A percentile compares a stretch with the other conserved stretches of the same genome.
phyloP scores from a whole-genome alignment of 768 basidiomycete species.

The Neoboletus magnificus region DNA sequence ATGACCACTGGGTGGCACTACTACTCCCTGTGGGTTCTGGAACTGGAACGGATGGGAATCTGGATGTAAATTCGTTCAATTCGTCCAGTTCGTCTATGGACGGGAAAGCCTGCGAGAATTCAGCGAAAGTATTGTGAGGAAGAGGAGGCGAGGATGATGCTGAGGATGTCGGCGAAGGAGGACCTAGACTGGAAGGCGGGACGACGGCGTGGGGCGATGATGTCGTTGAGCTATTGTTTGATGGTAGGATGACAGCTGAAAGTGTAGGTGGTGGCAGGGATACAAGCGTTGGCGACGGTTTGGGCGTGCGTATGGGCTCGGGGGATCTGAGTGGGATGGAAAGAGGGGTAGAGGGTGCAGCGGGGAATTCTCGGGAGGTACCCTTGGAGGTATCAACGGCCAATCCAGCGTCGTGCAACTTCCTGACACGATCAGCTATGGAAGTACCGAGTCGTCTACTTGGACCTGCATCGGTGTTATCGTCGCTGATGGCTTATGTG shows the following conservation, averaged over 20 bases:
- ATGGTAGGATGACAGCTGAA: constrained; percentile 15
- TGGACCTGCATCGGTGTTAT: constrained; percentile 30
- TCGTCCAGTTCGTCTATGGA: constrained; percentile 76
- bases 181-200: constrained; percentile 66
- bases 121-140: constrained; percentile 42
- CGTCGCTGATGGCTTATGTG: constrained; percentile 15
- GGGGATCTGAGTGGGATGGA: constrained; percentile 29
- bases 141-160: constrained; percentile 59
- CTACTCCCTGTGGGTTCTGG: constrained; percentile 38
- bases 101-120: constrained; percentile 67
- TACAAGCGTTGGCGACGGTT: constrained; percentile 36
- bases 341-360: constrained; percentile 31
- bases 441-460: constrained; percentile 53
- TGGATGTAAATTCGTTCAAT: constrained; percentile 50
- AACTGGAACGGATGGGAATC: constrained; percentile 48
- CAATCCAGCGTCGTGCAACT: constrained; percentile 71
- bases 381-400: constrained; percentile 55
- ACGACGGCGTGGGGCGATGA: constrained; percentile 65
- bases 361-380: constrained; percentile 50
- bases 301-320: constrained; percentile 35
- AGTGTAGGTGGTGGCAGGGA: constrained; percentile 25
- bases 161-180: constrained; percentile 72
- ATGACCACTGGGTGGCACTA: constrained; percentile 4
- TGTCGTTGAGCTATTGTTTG: constrained; percentile 30
- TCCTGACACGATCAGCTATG: constrained; percentile 79